Base-by-base conservation (phyloP, 2,329 filamentous ascomycete genomes). In the Colletotrichum spaethianum region DNA sequence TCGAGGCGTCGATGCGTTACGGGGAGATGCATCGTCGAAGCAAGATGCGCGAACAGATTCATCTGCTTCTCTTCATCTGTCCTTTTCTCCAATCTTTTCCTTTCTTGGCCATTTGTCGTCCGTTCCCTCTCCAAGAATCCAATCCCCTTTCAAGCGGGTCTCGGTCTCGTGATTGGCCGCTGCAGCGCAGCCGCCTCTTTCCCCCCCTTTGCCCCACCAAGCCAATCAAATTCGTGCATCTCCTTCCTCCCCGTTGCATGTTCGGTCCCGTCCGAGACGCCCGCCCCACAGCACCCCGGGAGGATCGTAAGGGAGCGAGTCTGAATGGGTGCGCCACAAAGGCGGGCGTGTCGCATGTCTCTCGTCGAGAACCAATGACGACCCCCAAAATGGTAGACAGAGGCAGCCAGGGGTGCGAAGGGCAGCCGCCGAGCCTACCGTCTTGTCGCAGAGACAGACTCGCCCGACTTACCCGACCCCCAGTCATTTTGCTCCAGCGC, bases 341-440 rank as follows among this genome's bases (percentile, higher is more conserved):
- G 56, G 56, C 63, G 56, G 55, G 56, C 62, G 62, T 67, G 23
- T 63, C 65, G 69, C 50, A 67, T 63, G 36, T 56, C 16, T 20
- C 36, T 20, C 26, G 23, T 52, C 28, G 40, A 23, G 7, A 31
- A 23, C 65, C 69, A 63, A 60, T 56, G 31, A 69, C 26, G 7
- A 14, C 16, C 16, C 38, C 9, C 16, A 0, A 26, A 1, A 4
- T 33, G 23, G 36, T 7, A 38, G 18, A 20, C 14, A 11, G 11
- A 55, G 2, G 28, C 14, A 3, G 38, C 16, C 38, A n/a, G 42
- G 42, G n/a, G n/a, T 12, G n/a, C 28, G 59, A 26, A 40, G 44
- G 36, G 16, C 42, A 42, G 55, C 16, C 55, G 38, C 36, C 36
- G 55, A 42, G 23, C 14, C 42, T 59, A 23, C 55, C 55, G 38